These are phyloP conservation scores for Fusarium anguioides DNA, from an alignment of 2,329 filamentous ascomycete species.

Conservation along the genomic window DNA sequence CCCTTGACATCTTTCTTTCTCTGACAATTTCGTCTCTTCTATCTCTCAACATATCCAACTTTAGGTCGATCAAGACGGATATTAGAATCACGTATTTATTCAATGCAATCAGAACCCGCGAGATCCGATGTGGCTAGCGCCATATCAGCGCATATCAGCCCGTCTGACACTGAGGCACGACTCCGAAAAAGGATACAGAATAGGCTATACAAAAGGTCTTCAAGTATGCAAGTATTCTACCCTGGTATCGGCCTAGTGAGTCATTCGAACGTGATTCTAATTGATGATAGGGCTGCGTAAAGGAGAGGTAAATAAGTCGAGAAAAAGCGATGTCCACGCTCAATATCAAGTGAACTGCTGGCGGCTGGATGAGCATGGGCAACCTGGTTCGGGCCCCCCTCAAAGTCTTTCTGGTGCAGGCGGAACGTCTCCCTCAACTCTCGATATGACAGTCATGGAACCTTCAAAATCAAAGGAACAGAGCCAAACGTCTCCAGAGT, in stretches of 20 bases:
- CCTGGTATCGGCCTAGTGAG: too few relatives aligned
- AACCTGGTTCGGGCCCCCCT: accelerated
- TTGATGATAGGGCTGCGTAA: neutral
- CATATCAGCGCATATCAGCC: neutral
- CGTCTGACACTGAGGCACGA: accelerated
- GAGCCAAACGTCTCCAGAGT: too few relatives aligned
- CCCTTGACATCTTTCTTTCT: neutral
- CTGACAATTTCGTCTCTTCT: too few relatives aligned
- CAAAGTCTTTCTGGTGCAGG: accelerated
- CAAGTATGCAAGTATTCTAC: neutral
- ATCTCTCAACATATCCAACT: too few relatives aligned
- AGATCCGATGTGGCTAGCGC: neutral
- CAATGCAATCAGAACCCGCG: neutral
- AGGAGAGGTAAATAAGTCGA: neutral
- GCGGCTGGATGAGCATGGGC: neutral
- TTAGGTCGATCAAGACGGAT: too few relatives aligned
- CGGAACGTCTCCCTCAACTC: accelerated
- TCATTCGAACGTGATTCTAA: too few relatives aligned
- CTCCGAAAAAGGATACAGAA: neutral
- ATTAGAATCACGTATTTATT: too few relatives aligned
- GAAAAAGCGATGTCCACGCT: accelerated
- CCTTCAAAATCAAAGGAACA: neutral
- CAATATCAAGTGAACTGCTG: neutral
- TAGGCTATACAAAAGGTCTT: neutral
- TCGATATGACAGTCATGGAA: accelerated